phyloP scores from a whole-genome alignment of 2,329 filamentous ascomycete species.

The Lasiodiplodia gonubiensis region DNA sequence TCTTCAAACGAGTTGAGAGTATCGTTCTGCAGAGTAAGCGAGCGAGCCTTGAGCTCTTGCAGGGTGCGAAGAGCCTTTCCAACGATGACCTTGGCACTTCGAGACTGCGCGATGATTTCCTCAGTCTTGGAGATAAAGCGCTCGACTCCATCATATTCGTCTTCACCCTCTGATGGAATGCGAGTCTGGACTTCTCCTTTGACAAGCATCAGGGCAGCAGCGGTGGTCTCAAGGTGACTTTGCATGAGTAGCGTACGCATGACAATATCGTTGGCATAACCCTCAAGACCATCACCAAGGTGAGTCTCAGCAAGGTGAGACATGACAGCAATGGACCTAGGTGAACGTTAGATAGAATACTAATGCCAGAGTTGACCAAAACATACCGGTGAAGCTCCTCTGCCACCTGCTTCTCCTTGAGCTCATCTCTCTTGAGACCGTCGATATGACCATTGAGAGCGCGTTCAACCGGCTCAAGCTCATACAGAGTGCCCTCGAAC shows the following conservation, averaged over 20 bases:
- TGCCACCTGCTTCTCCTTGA: constrained; percentile 83
- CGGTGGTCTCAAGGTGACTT: constrained; percentile 79
- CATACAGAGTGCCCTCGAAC: constrained; percentile 80
- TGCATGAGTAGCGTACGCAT: constrained; percentile 80
- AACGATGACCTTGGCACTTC: constrained; percentile 82
- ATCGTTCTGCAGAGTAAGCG: constrained; percentile 72
- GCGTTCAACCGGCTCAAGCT: constrained; percentile 89
- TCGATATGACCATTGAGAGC: constrained; percentile 90
- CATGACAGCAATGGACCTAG: constrained; percentile 76
- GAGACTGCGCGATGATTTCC: constrained; percentile 72
- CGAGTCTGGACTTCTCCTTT: constrained; percentile 71
- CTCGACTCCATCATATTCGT: constrained; percentile 63
- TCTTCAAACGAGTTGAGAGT: constrained; percentile 72
- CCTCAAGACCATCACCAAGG: constrained; percentile 70
- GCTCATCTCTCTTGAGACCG: constrained; percentile 77
- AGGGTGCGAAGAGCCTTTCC: constrained; percentile 78
- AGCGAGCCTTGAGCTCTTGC: constrained; percentile 77
- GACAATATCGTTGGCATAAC: constrained; percentile 78
- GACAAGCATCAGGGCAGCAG: constrained; percentile 67
- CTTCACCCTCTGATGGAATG: constrained; percentile 61
- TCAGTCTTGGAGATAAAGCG: constrained; percentile 76
- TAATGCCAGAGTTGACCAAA: constrained; percentile 20
- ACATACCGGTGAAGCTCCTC: constrained; percentile 70
- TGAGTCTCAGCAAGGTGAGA: constrained; percentile 84
- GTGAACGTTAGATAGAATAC: constrained; percentile 32